phyloP scores from a whole-genome alignment of 768 basidiomycete species.

The Leccinum olivaceopallidum region DNA sequence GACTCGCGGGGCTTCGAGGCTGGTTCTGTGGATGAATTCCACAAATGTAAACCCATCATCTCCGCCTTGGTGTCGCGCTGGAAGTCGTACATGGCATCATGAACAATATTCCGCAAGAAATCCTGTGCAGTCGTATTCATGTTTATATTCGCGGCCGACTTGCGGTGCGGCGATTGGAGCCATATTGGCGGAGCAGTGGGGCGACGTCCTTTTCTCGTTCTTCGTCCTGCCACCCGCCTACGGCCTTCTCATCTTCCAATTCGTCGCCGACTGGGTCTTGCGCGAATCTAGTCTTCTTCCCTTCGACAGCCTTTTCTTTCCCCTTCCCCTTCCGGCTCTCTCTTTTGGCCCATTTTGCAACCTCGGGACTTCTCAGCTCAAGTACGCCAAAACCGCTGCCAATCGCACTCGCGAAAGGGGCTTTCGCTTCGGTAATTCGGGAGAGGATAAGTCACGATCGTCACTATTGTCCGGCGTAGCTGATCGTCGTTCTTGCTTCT shows the following conservation, averaged over 20 bases:
- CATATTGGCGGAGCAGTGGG: conserved; percentile 37
- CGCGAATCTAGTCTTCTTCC: conserved; percentile 51
- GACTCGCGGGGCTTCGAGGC: too few relatives aligned
- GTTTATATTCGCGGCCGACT: conserved; percentile 21
- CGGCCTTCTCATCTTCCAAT: conserved; percentile 5
- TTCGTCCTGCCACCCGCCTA: conserved; percentile 21
- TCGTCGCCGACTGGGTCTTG: conserved; percentile 22
- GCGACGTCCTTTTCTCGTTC: conserved; percentile 40
- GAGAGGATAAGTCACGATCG: conserved; percentile 25
- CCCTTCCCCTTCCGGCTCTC: conserved; percentile 35
- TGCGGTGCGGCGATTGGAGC: conserved; percentile 42
- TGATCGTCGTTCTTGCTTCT: conserved; percentile 12
- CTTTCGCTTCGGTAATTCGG: conserved; percentile 31
- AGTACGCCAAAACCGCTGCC: conserved; percentile 33
- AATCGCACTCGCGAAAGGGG: conserved; percentile 5
- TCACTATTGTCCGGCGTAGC: conserved; percentile 18
- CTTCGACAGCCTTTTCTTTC: conserved; percentile 24
- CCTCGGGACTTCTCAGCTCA: conserved; percentile 54
- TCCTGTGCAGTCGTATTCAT: conserved; percentile 47
- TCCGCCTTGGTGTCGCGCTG: conserved; percentile 69
- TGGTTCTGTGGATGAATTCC: too few relatives aligned
- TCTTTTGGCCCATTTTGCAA: conserved; percentile 46
- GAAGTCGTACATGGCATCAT: conserved; percentile 73
- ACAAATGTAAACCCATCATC: conserved; percentile 72
- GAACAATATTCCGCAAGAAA: conserved; percentile 61